Evolutionary conservation across 208 protist genomes (phyloP), one percentile per base, ranked within the genome.

Genomic region (Herpetomonas samuelpessoai): DNA sequence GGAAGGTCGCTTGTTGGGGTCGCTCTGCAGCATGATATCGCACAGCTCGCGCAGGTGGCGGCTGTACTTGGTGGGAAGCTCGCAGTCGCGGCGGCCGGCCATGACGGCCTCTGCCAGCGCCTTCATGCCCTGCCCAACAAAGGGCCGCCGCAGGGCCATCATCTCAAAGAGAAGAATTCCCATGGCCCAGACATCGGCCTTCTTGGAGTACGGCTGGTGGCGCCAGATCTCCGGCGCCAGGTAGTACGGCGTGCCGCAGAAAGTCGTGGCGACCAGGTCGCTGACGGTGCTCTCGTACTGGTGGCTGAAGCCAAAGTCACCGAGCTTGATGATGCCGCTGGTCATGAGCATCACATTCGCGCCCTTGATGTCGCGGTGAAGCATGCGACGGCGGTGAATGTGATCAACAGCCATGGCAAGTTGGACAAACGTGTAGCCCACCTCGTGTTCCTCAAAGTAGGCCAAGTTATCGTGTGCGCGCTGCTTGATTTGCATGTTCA

Each of bases 201-300:
- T 97, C 62, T 93, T 84, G 65, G 92, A 94, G 81, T 97, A 98
- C 59, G 79, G 79, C 58, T 88, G 81, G 51, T 83, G 76, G 38
- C 85, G 76, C 78, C 86, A 96, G 31, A 98, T 65, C 76, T 98
- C 94, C 12, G 94, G 94, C 9, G 82, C 83, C 44, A 98, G 71
- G 72, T 96, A 98, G 65, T 96, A 94, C 24, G 93, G 90, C 52
- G 86, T 92, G n/a, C 87, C 91, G 58, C 86, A 92, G 68, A 91
- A 91, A 24, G 84, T 91, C 19, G 76, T 75, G n/a, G 76, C 84
- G 12, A 91, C 84, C 24, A 65, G 81, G 58, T 88, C 82, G 30
- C 80, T 88, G 27, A 91, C 69, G 3, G 84, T 83, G 68, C 83
- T 72, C 71, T 91, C 84, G 68, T 91, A 91, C 75, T 88, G 84